Conservation (phyloP, 805 yeast genomes). For the Lipomyces mesembrius region DNA sequence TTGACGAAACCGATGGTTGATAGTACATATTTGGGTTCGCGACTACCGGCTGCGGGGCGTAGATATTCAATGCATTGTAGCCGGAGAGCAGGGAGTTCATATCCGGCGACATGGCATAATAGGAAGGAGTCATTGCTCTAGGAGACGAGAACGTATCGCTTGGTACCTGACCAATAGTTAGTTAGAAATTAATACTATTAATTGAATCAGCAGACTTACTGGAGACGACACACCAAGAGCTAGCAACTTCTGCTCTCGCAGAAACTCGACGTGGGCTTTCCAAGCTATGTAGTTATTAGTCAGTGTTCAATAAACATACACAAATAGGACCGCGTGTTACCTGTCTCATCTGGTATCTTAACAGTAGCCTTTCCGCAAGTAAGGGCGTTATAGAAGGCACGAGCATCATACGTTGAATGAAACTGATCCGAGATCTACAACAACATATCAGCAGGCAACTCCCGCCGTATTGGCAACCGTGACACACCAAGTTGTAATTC, state of each 20-base stretch:
- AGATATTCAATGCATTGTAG: neutral
- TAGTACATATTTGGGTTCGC: neutral
- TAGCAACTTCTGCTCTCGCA: neutral
- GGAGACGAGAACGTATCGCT: neutral
- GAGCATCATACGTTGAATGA: neutral
- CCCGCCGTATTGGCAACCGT: neutral
- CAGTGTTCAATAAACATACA: neutral
- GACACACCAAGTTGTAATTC: constrained; percentile 16
- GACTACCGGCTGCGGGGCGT: neutral
- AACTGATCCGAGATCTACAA: neutral
- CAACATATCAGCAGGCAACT: neutral
- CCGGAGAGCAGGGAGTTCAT: neutral
- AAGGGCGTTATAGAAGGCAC: constrained; percentile 13
- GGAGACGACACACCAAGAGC: constrained; percentile 8
- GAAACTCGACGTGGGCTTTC: neutral
- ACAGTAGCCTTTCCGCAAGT: constrained; percentile 13
- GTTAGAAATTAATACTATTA: neutral
- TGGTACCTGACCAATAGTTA: neutral
- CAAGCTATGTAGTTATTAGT: neutral
- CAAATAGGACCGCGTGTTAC: neutral
- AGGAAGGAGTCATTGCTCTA: neutral
- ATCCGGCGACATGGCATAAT: constrained; percentile 7
- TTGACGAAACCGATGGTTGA: neutral
- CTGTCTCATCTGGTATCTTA: constrained; percentile 20
- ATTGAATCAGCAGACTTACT: neutral